Evolutionary conservation across 805 yeast species (phyloP).

Genomic region (Pichia californica): DNA sequence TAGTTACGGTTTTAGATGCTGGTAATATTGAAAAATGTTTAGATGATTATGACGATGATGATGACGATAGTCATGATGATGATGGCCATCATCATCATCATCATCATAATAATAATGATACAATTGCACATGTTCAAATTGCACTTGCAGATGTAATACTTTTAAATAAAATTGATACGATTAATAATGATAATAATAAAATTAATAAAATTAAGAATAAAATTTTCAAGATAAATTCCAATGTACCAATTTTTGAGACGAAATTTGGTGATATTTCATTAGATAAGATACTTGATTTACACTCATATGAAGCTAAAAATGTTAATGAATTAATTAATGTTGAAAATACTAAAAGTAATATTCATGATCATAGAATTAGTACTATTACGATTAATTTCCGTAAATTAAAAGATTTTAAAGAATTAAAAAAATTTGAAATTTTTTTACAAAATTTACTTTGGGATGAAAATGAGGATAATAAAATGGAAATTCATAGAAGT

Average conservation of each 20-base stretch:
- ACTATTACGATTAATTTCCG: slow-evolving; percentile 47
- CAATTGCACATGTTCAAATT: slow-evolving; percentile 85
- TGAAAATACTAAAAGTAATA: slow-evolving; percentile 16
- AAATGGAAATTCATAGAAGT: slow-evolving; percentile 68
- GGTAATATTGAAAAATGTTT: slow-evolving; percentile 59
- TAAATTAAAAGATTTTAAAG: slow-evolving; percentile 28
- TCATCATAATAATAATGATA: slow-evolving; percentile 32
- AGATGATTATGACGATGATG: slow-evolving; percentile 46
- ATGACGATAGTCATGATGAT: slow-evolving; percentile 35
- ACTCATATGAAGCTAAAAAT: slow-evolving; percentile 58
- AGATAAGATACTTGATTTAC: slow-evolving; percentile 61
- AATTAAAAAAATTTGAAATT: slow-evolving; percentile 43
- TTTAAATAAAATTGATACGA: slow-evolving; percentile 69
- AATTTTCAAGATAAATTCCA: slow-evolving; percentile 52
- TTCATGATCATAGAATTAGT: slow-evolving; percentile 48
- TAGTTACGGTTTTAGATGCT: slow-evolving; percentile 79
- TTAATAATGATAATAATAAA: slow-evolving; percentile 23
- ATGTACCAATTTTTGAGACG: slow-evolving; percentile 63
- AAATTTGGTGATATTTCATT: slow-evolving; percentile 71
- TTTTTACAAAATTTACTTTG: slow-evolving; percentile 72
- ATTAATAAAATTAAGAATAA: slow-evolving; percentile 23
- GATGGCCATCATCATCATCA: slow-evolving; percentile 30
- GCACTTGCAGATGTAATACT: slow-evolving; percentile 83
- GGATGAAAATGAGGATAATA: slow-evolving; percentile 46
- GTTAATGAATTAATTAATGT: slow-evolving; percentile 16